Base-by-base conservation (phyloP, 2,329 filamentous ascomycete species). In the Cercospora sojina region DNA sequence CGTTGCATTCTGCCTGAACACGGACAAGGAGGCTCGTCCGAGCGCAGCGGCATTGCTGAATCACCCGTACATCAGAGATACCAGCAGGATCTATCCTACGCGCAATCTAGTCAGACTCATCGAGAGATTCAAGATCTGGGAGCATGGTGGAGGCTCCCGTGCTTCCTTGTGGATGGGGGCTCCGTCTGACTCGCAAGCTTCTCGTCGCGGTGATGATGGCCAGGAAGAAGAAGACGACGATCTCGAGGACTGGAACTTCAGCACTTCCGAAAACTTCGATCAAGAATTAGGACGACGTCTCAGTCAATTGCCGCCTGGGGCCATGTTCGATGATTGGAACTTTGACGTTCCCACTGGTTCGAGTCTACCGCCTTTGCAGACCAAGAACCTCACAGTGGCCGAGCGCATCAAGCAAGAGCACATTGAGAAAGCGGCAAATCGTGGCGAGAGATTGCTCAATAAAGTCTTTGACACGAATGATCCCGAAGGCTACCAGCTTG, bases 81-180 rank as follows among this genome's bases (percentile, higher is more conserved):
- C 90, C 0, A 82, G 83, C 6, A 81, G 85, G 13, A 80, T 81
- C 53, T 89, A 91, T 72, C 91, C 91, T 0, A 87, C 88, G 0
- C 84, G 84, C 0, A 84, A 83, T 4, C 83, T 94, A 2, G 80
- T 86, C 2, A 83, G 87, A 66, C 82, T 94, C 1, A 89, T 94
- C 9, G 86, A 87, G 70, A 88, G 87, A 12, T 94, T 90, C 79
- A 89, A 88, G 74, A 75, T 88, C 20, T 94, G 91, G 91, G 91
- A 93, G 76, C 85, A 88, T 7, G 85, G 87, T 71, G 91, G 91
- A 25, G 91, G 91, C 29, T 87, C 86, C 70, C 85, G 91, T 55
- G 86, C 86, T 69, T 90, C 87, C 5, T 78, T 90, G 0, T 89
- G 88, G 75, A 84, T 87, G 67, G 83, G 84, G 25, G 83, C 83